These are phyloP conservation scores for Serendipita sp. DNA, from an alignment of 768 basidiomycete genomes.

Conservation along the genomic window DNA sequence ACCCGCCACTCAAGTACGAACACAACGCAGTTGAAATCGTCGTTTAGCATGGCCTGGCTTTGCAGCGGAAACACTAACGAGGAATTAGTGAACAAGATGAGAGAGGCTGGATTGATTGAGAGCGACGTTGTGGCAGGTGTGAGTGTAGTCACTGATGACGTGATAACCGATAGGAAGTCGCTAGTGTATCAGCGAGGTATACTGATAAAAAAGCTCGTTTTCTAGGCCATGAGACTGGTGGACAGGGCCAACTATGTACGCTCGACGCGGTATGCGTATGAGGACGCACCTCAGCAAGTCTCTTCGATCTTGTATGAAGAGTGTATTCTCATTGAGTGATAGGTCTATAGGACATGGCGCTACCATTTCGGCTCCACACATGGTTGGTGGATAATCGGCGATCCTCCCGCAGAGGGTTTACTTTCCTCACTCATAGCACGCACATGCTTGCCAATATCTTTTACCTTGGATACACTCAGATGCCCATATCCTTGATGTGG, in stretches of 20 bases:
- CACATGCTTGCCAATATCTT: slow-evolving; percentile 66
- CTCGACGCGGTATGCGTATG: slow-evolving; percentile 36
- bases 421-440: slow-evolving; percentile 37
- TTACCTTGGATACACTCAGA: slow-evolving; percentile 55
- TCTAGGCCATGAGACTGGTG: slow-evolving; percentile 49
- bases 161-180: neutral
- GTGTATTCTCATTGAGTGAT: slow-evolving; percentile 2
- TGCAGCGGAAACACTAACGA: slow-evolving; percentile 52
- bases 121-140: slow-evolving; percentile 42
- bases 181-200: neutral
- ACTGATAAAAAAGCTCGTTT: neutral
- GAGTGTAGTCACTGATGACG: slow-evolving; percentile 14
- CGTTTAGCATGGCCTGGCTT: slow-evolving; percentile 60
- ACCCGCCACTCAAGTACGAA: no score
- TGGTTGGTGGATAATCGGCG: slow-evolving; percentile 32
- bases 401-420: neutral
- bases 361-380: slow-evolving; percentile 94
- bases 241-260: slow-evolving; percentile 57
- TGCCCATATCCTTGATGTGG: slow-evolving; percentile 71
- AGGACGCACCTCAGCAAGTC: slow-evolving; percentile 58
- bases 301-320: neutral
- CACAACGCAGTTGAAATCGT: no score
- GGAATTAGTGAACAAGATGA: slow-evolving; percentile 59
- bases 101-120: slow-evolving; percentile 33
- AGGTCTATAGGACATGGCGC: slow-evolving; percentile 69